phyloP scores from a whole-genome alignment of 2,329 filamentous ascomycete genomes.

The Byssochlamys sp. region DNA sequence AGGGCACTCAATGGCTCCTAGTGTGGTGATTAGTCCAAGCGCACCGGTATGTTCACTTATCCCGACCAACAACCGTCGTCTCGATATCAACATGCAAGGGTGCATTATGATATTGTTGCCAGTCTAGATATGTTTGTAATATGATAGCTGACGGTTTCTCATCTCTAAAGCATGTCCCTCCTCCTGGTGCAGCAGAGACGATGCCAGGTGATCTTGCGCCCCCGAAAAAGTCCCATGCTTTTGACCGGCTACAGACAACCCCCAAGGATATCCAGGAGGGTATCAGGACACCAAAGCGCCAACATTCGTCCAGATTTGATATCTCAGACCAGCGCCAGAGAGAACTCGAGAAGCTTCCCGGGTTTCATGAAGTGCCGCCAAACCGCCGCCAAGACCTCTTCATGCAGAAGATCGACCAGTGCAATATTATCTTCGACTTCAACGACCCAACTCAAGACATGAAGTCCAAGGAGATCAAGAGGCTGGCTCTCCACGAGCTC shows the following conservation, averaged over 20 bases:
- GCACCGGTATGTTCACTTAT: slow-evolving; percentile 59
- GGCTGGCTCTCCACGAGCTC: slow-evolving; percentile 85
- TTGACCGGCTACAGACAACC: slow-evolving; percentile 80
- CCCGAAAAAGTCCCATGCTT: slow-evolving; percentile 85
- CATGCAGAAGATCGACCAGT: slow-evolving; percentile 99
- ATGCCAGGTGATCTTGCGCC: slow-evolving; percentile 96
- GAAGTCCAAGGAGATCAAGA: slow-evolving; percentile 99
- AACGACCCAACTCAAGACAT: slow-evolving; percentile 96
- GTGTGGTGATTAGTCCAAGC: slow-evolving; percentile 89
- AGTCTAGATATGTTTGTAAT: neutral
- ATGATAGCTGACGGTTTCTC: neutral
- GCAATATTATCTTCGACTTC: slow-evolving; percentile 99
- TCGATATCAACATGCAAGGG: neutral
- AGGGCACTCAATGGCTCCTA: slow-evolving; percentile 60
- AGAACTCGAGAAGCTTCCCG: slow-evolving; percentile 91
- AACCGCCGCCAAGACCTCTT: slow-evolving; percentile 92
- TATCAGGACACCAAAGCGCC: slow-evolving; percentile 85
- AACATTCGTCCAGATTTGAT: slow-evolving; percentile 95
- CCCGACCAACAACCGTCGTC: neutral
- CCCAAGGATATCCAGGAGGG: slow-evolving; percentile 96
- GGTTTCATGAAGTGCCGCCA: slow-evolving; percentile 93
- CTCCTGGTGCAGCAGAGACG: slow-evolving; percentile 85
- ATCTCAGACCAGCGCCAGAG: slow-evolving; percentile 82
- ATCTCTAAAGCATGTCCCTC: slow-evolving; percentile 65
- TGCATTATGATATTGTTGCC: neutral